Percentiles rank a stretch among this genome's conserved stretches.
Conservation (phyloP, 2,329 filamentous ascomycete genomes). For the Diaporthe citri region DNA sequence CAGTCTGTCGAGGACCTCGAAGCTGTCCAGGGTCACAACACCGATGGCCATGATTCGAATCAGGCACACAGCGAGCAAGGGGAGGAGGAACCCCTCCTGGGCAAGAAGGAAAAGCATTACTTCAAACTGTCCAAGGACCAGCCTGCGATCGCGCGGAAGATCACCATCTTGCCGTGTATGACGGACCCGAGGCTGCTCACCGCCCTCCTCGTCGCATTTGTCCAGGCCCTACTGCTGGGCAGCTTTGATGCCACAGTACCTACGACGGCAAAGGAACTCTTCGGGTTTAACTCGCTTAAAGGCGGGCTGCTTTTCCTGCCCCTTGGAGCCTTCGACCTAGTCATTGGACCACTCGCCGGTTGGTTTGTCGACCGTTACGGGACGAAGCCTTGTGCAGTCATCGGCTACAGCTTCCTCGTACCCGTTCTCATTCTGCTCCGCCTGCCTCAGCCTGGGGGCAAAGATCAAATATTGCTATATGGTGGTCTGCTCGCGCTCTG, state of each 20-base stretch:
- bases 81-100: conserved; percentile 56
- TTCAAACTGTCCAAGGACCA: conserved; percentile 59
- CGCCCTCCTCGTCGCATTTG: conserved; percentile 54
- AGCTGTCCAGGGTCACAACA: conserved; percentile 38
- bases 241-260: conserved; percentile 56
- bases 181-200: conserved; percentile 55
- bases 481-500: conserved; percentile 40
- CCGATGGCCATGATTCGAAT: neutral
- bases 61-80: conserved; percentile 42
- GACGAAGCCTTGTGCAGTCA: conserved; percentile 48
- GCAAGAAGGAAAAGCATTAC: conserved; percentile 48
- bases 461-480: conserved; percentile 33
- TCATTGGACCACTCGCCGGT: conserved; percentile 51
- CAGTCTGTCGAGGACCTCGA: neutral
- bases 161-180: conserved; percentile 62
- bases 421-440: conserved; percentile 36
- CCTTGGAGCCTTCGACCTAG: conserved; percentile 51
- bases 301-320: conserved; percentile 54
- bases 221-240: conserved; percentile 56
- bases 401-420: conserved; percentile 45
- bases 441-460: conserved; percentile 32
- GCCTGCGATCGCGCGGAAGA: conserved; percentile 51
- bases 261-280: conserved; percentile 52
- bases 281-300: conserved; percentile 51
- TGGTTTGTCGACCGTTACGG: conserved; percentile 54